Percentiles rank a stretch among this genome's conserved stretches.
Evolutionary conservation across 2,329 filamentous ascomycete species (phyloP).

Genomic region (Cordyceps pruinosa): DNA sequence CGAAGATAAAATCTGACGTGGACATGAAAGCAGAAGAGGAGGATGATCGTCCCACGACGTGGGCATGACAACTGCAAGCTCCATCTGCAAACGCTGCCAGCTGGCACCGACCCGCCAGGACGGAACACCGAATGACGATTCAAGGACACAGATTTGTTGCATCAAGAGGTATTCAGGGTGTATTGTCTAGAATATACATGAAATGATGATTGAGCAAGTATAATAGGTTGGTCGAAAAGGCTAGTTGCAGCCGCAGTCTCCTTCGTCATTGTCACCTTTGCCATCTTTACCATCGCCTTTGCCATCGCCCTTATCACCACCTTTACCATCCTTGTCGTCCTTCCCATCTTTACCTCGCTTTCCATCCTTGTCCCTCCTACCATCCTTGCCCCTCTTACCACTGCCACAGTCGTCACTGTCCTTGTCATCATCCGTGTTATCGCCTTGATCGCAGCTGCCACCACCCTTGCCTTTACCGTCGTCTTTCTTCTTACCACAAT

Average conservation of each 20-base stretch:
- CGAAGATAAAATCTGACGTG: not conserved
- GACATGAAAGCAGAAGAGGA: not conserved
- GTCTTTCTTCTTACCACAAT: not conserved
- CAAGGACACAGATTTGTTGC: not conserved
- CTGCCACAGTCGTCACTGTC: not conserved
- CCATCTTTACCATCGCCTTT: not conserved
- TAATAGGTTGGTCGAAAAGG: not conserved
- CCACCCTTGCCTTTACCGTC: not conserved
- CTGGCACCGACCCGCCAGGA: not conserved
- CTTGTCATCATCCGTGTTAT: not conserved
- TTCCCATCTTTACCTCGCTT: not conserved
- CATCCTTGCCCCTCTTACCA: not conserved
- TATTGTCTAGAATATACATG: not conserved
- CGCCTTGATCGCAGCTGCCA: not conserved
- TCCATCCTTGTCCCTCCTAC: not conserved
- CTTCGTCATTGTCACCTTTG: constrained; percentile 3
- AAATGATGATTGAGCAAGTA: not conserved
- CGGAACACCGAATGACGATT: not conserved
- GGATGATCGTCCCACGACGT: not conserved
- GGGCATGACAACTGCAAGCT: not conserved
- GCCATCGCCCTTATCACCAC: not conserved
- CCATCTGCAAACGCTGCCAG: constrained; percentile 2
- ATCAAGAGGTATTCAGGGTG: not conserved
- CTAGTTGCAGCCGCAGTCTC: constrained; percentile 11
- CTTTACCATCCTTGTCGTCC: not conserved